A percentile compares a stretch with the other conserved stretches of the same genome.
Evolutionary conservation across 202 grass and related monocot species (phyloP).

Genomic region (Sporobolus alterniflorus): DNA sequence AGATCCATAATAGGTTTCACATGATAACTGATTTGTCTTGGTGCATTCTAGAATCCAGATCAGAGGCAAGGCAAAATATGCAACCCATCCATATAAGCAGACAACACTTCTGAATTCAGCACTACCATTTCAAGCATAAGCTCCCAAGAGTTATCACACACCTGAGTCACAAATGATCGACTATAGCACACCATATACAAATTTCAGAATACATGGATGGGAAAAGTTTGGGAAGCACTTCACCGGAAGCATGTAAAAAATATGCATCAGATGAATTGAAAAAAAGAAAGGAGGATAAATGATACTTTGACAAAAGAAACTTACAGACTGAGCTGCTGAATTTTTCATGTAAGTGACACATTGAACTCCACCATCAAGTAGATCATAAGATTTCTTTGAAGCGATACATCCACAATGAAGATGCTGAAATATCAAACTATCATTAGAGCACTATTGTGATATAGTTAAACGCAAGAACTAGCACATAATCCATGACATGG

Average conservation of each 20-base stretch:
- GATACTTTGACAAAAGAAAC: constrained; percentile 45
- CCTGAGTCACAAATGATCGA: too few relatives aligned
- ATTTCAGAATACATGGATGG: too few relatives aligned
- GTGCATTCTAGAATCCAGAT: constrained; percentile 58
- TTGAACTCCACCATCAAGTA: constrained; percentile 92
- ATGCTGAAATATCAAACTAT: constrained; percentile 51
- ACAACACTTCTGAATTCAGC: constrained; percentile 87
- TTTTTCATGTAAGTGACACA: constrained; percentile 81
- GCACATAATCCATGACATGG: constrained; percentile 11
- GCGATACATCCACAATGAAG: constrained; percentile 96
- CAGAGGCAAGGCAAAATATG: constrained; percentile 69
- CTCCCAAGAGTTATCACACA: too few relatives aligned
- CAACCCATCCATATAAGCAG: constrained; percentile 90
- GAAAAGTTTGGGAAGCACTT: constrained; percentile 64
- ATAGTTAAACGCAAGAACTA: neutral
- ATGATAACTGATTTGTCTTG: constrained; percentile 13
- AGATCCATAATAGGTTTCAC: constrained; percentile 32
- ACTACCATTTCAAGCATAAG: constrained; percentile 89
- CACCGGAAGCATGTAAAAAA: constrained; percentile 59
- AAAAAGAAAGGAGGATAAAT: neutral
- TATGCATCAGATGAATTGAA: constrained; percentile 37
- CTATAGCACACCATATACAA: too few relatives aligned
- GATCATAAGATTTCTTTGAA: constrained; percentile 89
- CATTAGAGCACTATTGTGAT: neutral
- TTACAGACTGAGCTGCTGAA: constrained; percentile 72